These are phyloP conservation scores for Pisolithus sp. DNA, from an alignment of 768 basidiomycete genomes.

Conservation along the genomic window DNA sequence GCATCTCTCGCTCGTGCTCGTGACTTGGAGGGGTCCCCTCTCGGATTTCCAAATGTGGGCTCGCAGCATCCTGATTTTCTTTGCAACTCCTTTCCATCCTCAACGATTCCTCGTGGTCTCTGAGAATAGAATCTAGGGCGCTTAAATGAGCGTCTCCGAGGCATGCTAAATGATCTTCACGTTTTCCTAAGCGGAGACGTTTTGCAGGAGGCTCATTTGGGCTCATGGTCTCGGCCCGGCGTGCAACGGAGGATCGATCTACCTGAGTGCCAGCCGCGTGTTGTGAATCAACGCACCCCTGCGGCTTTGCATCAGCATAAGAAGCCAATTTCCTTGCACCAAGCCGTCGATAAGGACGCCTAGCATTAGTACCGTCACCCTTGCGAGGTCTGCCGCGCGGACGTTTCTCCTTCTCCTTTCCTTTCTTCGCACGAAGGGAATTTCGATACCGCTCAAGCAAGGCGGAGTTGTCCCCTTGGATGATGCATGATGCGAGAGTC, in stretches of 20 bases:
- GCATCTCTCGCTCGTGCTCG: no score
- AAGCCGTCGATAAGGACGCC: neutral
- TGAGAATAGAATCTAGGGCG: constrained; percentile 32
- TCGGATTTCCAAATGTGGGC: neutral
- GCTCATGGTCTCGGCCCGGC: neutral
- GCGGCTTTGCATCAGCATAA: neutral
- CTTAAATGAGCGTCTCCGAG: constrained; percentile 26
- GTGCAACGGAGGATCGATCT: neutral
- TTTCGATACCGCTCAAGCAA: neutral
- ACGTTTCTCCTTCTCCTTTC: neutral
- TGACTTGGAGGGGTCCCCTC: no score
- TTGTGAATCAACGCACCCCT: neutral
- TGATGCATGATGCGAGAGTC: constrained; percentile 22
- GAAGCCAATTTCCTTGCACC: neutral
- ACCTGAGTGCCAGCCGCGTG: neutral
- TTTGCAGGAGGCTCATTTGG: neutral
- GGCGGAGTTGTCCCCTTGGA: constrained; percentile 8
- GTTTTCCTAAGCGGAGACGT: neutral
- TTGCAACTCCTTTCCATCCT: neutral
- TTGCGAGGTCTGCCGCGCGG: neutral
- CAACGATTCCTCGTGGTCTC: constrained; percentile 22
- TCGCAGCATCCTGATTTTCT: neutral
- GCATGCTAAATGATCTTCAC: constrained; percentile 9
- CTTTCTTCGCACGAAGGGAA: neutral
- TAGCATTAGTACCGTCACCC: neutral